Evolutionary conservation across 2,329 filamentous ascomycete genomes (phyloP), one percentile per base, ranked within the genome.

Genomic region (Arachnopeziza araneosa): DNA sequence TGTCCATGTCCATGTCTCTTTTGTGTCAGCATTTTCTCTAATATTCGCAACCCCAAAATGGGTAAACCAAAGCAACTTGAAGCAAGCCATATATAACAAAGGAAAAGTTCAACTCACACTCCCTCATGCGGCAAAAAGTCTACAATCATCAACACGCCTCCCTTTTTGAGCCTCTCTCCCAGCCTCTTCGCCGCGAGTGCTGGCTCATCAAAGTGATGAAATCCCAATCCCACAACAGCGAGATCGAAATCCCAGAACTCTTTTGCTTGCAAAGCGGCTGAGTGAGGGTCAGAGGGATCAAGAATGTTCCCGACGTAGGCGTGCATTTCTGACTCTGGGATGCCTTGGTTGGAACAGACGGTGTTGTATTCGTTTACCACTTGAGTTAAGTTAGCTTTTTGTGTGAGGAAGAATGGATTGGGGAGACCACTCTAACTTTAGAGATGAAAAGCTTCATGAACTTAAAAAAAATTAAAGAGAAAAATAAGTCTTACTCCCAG

Each of bases 241-340:
- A 88, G 69, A 71, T 93, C 89, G 69, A 93, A 91, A 69, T 84
- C 78, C 71, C 79, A 83, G 76, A 89, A 91, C 32, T 85, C 80
- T 1, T 56, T 50, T 1, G 56, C 64, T 1, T 82, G 76, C 63
- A 93, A 81, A 23, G 80, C 75, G 1, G 78, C 75, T 21, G 88
- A 79, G 50, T 79, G 75, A 2, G 78, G 69, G 53, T 80, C 76
- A 9, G 72, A 63, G 1, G 76, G 69, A 59, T 75, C 75, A 30
- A 83, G 72, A 7, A 90, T 78, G 69, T 90, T 81, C 53, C 84
- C 87, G 24, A 80, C 74, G 58, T 80, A 74, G 22, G 83, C 85
- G 62, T 72, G 72, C 79, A 87, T 84, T 63, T 85, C 81, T 4
- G 79, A 74, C 1, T 67, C 62, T 1, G 75, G 64, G 23, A 86